A percentile compares a stretch with the other conserved stretches of the same genome.
Evolutionary conservation across 208 protist species (phyloP).

Genomic region (Leishmania aethiopica): DNA sequence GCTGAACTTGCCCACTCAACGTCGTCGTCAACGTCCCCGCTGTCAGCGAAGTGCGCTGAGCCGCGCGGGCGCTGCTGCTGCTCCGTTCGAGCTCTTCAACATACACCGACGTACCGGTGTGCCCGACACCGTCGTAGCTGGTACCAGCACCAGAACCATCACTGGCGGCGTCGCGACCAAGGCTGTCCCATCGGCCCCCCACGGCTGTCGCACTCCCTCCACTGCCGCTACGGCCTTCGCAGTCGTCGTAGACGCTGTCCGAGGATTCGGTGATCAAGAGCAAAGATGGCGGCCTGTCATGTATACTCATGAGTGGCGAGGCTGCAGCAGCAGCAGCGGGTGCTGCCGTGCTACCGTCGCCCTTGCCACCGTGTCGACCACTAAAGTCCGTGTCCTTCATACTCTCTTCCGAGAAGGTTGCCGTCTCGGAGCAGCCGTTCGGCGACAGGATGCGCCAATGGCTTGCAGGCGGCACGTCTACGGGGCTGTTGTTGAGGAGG

Average conservation of each 20-base stretch:
- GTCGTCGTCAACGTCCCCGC: neutral
- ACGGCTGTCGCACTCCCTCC: neutral
- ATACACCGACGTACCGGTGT: neutral
- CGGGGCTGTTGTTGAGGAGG: neutral
- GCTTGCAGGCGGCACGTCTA: neutral
- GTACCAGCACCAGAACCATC: neutral
- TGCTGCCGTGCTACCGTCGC: neutral
- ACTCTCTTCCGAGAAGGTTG: constrained; percentile 3
- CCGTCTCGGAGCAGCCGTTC: neutral
- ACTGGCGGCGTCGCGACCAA: neutral
- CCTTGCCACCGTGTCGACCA: neutral
- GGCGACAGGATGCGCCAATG: neutral
- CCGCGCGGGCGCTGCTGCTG: neutral
- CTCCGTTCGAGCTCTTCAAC: neutral
- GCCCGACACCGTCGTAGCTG: neutral
- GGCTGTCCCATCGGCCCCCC: neutral
- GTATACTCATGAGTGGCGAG: neutral
- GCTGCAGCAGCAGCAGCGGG: neutral
- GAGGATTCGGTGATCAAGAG: constrained; percentile 22
- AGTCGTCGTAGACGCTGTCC: neutral
- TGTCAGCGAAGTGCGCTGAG: no score
- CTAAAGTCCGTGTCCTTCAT: neutral
- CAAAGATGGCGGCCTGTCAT: constrained; percentile 15
- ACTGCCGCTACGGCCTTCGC: neutral
- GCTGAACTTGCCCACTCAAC: neutral